Conservation (phyloP, 1,284 basidiomycete species). For the Boletellus sp. region DNA sequence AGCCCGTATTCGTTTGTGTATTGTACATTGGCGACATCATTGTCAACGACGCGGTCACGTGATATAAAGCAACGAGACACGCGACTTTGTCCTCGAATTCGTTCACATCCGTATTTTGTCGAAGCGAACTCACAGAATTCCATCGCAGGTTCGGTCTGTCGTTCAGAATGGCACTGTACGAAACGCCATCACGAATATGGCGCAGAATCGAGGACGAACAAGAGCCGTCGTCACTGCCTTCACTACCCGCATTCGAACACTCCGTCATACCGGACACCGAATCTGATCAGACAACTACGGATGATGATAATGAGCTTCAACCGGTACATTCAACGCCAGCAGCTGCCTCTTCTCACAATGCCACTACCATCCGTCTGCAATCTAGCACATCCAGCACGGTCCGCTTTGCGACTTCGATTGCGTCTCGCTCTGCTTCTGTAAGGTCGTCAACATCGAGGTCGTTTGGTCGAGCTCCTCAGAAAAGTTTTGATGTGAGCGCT, state of each 20-base stretch:
- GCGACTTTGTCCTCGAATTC: constrained; percentile 9
- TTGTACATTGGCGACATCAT: too few relatives aligned
- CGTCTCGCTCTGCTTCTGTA: constrained; percentile 47
- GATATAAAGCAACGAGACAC: constrained; percentile 18
- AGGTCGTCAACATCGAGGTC: constrained; percentile 36
- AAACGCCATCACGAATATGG: constrained; percentile 79
- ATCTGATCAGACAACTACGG: constrained; percentile 31
- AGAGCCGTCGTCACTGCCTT: constrained; percentile 77
- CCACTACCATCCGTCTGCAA: constrained; percentile 44
- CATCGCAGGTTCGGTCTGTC: neutral
- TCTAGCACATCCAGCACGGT: constrained; percentile 59
- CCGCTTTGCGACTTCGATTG: constrained; percentile 71
- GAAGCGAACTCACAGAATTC: constrained; percentile 1
- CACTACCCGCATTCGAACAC: constrained; percentile 64
- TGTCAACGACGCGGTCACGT: constrained; percentile 23
- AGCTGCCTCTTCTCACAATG: constrained; percentile 41
- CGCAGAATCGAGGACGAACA: constrained; percentile 69
- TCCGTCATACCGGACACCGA: constrained; percentile 41
- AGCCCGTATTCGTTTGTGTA: too few relatives aligned
- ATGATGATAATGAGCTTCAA: constrained; percentile 32
- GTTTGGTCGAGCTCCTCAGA: constrained; percentile 28
- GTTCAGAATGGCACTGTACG: constrained; percentile 44
- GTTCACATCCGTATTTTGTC: neutral
- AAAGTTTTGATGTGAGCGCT: constrained; percentile 58
- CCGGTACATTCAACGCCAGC: constrained; percentile 68